Percentiles rank a stretch among this genome's conserved stretches.
phyloP scores from a whole-genome alignment of 805 yeast genomes.

The Debaryomyces maramus region DNA sequence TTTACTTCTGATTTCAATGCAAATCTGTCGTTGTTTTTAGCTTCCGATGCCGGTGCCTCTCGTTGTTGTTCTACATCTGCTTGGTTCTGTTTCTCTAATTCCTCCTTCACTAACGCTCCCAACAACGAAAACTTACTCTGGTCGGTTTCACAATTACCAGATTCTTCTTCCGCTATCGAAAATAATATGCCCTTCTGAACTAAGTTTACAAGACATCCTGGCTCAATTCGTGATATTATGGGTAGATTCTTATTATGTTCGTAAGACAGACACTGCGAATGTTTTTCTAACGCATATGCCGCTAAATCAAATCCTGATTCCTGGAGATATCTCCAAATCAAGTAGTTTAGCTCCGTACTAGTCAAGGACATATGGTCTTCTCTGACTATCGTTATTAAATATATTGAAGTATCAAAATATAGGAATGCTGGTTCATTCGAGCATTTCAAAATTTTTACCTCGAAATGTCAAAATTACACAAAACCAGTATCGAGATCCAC shows the following conservation, averaged over 20 bases:
- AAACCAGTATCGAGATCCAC: not conserved
- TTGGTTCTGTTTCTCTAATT: slow-evolving; percentile 18
- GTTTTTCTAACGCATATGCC: slow-evolving; percentile 79
- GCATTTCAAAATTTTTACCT: not conserved
- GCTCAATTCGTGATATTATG: slow-evolving; percentile 53
- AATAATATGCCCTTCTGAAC: slow-evolving; percentile 86
- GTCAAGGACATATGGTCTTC: slow-evolving; percentile 65
- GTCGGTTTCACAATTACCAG: slow-evolving; percentile 19
- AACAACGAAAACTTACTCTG: slow-evolving; percentile 46
- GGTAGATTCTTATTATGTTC: slow-evolving; percentile 45
- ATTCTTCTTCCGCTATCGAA: slow-evolving; percentile 64
- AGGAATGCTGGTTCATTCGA: not conserved
- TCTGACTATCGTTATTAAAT: not conserved
- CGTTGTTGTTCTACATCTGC: slow-evolving; percentile 5
- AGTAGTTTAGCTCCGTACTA: slow-evolving; percentile 81
- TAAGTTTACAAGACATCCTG: slow-evolving; percentile 77
- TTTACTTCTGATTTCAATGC: slow-evolving; percentile 11
- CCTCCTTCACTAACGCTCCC: slow-evolving; percentile 51
- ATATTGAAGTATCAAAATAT: not conserved
- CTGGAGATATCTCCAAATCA: slow-evolving; percentile 90
- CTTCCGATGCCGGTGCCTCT: too few relatives aligned
- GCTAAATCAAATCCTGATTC: slow-evolving; percentile 78
- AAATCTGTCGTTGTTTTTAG: slow-evolving; percentile 7
- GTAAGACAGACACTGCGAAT: slow-evolving; percentile 58
- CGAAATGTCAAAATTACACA: not conserved